Evolutionary conservation across 2,329 filamentous ascomycete species (phyloP).

Genomic region (Ophiostoma novo-ulmi): DNA sequence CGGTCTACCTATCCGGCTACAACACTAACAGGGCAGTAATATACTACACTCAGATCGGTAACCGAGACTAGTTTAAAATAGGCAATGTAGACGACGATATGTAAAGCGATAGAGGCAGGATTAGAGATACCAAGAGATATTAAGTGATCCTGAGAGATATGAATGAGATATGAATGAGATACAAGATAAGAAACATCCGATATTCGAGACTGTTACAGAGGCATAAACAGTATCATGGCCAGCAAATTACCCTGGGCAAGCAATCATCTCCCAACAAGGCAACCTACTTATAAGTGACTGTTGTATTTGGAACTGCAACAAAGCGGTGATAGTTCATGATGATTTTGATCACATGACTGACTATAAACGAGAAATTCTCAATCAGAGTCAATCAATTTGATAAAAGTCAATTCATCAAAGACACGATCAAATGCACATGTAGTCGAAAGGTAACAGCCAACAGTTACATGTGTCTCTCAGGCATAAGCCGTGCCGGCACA

Average conservation of each 20-base stretch:
- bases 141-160: too few relatives aligned
- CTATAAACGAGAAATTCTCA: too few relatives aligned
- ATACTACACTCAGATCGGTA: neutral
- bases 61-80: neutral
- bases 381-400: too few relatives aligned
- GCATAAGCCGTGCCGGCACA: neutral
- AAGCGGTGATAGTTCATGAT: neutral
- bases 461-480: too few relatives aligned
- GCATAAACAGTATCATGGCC: neutral
- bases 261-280: slow-evolving; percentile 2
- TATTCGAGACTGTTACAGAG: neutral
- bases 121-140: too few relatives aligned
- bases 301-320: neutral
- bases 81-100: slow-evolving; percentile 1
- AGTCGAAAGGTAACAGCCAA: too few relatives aligned
- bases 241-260: neutral
- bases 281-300: neutral
- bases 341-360: neutral
- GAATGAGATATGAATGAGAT: neutral
- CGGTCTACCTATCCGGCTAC: neutral
- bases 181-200: slow-evolving; percentile 3
- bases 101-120: neutral
- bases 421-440: too few relatives aligned
- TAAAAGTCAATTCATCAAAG: too few relatives aligned
- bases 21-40: neutral